Evolutionary conservation across 2,329 filamentous ascomycete genomes (phyloP).

Genomic region (Hypoxylon sp.): DNA sequence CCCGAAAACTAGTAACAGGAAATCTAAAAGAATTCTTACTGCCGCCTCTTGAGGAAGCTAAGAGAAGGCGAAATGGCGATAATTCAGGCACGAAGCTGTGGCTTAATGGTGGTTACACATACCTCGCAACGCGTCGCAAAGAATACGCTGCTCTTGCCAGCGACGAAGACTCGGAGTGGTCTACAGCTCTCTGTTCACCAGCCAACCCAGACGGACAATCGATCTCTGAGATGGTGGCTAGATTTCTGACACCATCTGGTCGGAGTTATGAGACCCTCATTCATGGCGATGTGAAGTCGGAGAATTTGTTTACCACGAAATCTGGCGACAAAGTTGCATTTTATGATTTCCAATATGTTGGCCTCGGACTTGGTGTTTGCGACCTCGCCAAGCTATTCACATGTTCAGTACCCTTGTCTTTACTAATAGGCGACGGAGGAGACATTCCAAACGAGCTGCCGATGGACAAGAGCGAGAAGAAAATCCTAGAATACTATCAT

Average conservation of each 20-base stretch:
- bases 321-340: conserved; percentile 69
- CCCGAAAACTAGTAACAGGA: conserved; percentile 59
- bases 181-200: conserved; percentile 61
- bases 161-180: conserved; percentile 70
- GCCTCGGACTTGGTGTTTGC: conserved; percentile 74
- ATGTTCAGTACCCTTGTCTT: conserved; percentile 71
- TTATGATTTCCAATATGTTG: conserved; percentile 79
- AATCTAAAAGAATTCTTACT: conserved; percentile 59
- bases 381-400: conserved; percentile 78
- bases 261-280: conserved; percentile 68
- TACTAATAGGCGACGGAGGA: conserved; percentile 60
- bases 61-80: conserved; percentile 39
- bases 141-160: conserved; percentile 67
- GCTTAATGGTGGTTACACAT: conserved; percentile 79
- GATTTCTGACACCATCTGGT: conserved; percentile 63
- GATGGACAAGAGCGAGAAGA: conserved; percentile 66
- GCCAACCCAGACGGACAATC: conserved; percentile 52
- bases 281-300: conserved; percentile 78
- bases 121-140: conserved; percentile 72
- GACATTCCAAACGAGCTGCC: conserved; percentile 57
- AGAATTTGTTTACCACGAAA: conserved; percentile 73
- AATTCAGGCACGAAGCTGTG: conserved; percentile 60
- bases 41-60: conserved; percentile 69
- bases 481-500: conserved; percentile 67
- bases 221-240: conserved; percentile 67